phyloP scores from a whole-genome alignment of 2,329 filamentous ascomycete genomes.

The Hypoxylon sp. region DNA sequence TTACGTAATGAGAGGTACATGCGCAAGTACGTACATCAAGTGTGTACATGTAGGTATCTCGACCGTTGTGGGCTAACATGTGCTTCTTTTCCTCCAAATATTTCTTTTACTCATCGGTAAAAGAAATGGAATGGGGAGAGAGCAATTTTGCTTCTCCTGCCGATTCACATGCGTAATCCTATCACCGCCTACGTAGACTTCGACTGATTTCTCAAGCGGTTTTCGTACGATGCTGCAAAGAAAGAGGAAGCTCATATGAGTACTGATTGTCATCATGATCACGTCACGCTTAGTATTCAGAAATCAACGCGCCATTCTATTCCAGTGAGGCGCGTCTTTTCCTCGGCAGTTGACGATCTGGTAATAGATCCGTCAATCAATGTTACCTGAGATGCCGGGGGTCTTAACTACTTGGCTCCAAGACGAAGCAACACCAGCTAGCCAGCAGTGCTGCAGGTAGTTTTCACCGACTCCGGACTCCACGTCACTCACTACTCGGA shows the following conservation, averaged over 20 bases:
- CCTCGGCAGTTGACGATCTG: conserved; percentile 36
- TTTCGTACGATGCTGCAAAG: conserved; percentile 3
- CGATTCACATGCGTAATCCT: not conserved
- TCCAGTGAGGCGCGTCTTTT: conserved; percentile 32
- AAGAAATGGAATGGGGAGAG: not conserved
- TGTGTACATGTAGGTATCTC: not conserved
- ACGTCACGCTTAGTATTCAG: conserved; percentile 23
- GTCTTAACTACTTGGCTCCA: conserved; percentile 6
- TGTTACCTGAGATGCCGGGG: conserved; percentile 32
- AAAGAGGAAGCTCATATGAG: conserved; percentile 8
- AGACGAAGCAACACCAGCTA: conserved; percentile 10
- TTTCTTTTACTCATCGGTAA: conserved; percentile 1
- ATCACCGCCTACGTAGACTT: not conserved
- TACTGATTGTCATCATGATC: conserved; percentile 18
- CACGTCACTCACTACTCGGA: conserved; percentile 19
- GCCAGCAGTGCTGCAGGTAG: conserved; percentile 15
- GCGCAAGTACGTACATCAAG: not conserved
- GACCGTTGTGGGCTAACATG: not conserved
- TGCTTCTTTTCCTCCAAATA: not conserved
- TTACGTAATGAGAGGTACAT: conserved; percentile 22
- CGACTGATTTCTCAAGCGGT: not conserved
- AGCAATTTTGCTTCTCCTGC: not conserved
- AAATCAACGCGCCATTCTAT: conserved; percentile 32
- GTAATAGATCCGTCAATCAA: conserved; percentile 30
- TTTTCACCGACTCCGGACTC: conserved; percentile 37